Evolutionary conservation across 2,329 filamentous ascomycete genomes (phyloP), one percentile per base, ranked within the genome.

Genomic region (Sclerotinia trifoliorum): DNA sequence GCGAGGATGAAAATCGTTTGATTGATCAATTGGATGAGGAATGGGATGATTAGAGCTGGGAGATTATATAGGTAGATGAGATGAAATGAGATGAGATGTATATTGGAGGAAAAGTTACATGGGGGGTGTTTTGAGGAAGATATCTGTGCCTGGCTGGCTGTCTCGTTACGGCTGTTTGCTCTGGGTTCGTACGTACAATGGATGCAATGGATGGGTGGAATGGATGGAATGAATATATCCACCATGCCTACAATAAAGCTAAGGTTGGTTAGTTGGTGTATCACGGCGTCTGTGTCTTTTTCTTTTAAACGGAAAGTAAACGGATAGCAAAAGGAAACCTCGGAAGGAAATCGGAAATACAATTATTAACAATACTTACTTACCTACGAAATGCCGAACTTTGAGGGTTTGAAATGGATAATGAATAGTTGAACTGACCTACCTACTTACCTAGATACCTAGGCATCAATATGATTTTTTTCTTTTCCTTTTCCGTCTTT

Each of bases 11-110:
- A 80, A 97, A 98, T 79, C 83, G 93, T 71, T 81, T 98, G 74
- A 98, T 99, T 78, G 94, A 98, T 78, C 93, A 97, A 79, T 83
- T 97, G 69, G 95, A 98, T 76, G 94, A 98, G 79, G 94, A 97
- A 78, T 98, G 94, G 94, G 94, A 97, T 74, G 94, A 97, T 71
- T 89, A 63, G 60, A 15, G 11, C 10, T n/a, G 8, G 3, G 5
- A 1, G 10, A n/a, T 56, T 5, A 39, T 5, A 7, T 11, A 15
- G 29, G 52, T 55, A 13, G 54, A 35, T 39, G 35, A 5, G 54
- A n/a, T n/a, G 52, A 5, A 29, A 35, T 35, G 52, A 2, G 52
- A 35, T 35, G 52, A 4, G 54, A 35, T 39, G 54, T 39, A 56
- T 15, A 56, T 39, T 35, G 54, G 29, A 32, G 54, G n/a, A 39